Base-by-base conservation (phyloP, 768 basidiomycete species). In the Psilocybe azurescens region DNA sequence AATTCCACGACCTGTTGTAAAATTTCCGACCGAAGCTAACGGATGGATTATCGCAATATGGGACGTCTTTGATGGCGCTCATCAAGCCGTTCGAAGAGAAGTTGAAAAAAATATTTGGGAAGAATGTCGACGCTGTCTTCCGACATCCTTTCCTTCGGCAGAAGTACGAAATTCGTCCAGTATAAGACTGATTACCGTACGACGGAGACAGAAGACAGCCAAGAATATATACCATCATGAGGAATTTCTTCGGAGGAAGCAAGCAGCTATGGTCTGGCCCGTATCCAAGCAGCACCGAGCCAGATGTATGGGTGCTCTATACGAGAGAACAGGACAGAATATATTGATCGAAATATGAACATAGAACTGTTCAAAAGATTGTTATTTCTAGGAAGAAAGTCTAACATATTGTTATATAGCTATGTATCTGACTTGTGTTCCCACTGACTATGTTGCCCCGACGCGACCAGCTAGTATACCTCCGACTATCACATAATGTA, bases 261-360 rank as follows among this genome's bases (percentile, higher is more conserved):
- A 50, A 30, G 14, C 24, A 24, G 11, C 1, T 28, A 3, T 55
- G 54, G 54, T 20, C 38, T 18, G 54, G 54, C 20, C 14, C 41
- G 6, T 24, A 41, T 24, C 38, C 54, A 39, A 55, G 54, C 32
- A 36, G 24, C 28, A 41, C 54, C 18, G 54, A 55, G 38, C 54
- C 54, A 13, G 54, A 55, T 28, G 54, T 55, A 0, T 55, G 54
- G 54, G 54, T 6, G 9, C 54, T 55, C 41, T 44, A 41, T 55
- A 55, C 53, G n/a, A 44, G 41, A 18, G 3, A 44, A 5, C 41
- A 44, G 11, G 41, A n/a, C 5, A 11, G 11, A 13, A 44, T 9
- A n/a, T 44, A 13, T 44, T 14, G 3, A 44, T n/a, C 14, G n/a
- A 13, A 13, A 13, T 16, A 44, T 39, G 1, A 14, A 39, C 8